Conservation (phyloP, 371 early-diverging fungal genomes). For the Saksenaea vasiformis region DNA sequence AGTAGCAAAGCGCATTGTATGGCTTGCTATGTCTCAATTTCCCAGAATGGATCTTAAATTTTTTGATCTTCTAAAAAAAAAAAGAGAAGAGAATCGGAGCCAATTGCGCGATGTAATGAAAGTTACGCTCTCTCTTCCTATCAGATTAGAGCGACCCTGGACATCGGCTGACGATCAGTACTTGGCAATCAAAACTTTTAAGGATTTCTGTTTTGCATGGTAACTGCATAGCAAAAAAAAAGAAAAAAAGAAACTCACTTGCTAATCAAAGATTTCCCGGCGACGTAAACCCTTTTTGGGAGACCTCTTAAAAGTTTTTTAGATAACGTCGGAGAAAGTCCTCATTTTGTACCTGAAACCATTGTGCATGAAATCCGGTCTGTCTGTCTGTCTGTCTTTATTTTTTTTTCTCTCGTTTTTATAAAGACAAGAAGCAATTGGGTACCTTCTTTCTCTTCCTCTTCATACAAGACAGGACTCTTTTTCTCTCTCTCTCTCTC, state of each 20-base stretch:
- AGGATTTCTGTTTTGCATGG: conserved; percentile 1
- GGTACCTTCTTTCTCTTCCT: neutral
- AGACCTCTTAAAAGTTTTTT: neutral
- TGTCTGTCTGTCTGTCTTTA: too few relatives aligned
- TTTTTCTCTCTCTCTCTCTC: too few relatives aligned
- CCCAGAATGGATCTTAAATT: neutral
- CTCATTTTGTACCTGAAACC: neutral
- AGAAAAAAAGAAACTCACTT: too few relatives aligned
- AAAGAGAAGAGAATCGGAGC: too few relatives aligned
- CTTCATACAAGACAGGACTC: neutral
- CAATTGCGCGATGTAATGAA: too few relatives aligned
- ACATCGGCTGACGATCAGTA: neutral
- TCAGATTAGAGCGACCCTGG: too few relatives aligned
- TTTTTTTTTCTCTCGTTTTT: neutral
- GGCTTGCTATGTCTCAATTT: neutral
- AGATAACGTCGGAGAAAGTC: neutral
- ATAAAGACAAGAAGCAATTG: neutral
- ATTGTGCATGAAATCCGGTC: neutral
- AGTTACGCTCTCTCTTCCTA: too few relatives aligned
- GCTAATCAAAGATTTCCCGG: conserved; percentile 1
- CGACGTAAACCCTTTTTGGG: neutral
- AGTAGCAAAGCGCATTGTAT: neutral
- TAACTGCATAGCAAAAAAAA: neutral
- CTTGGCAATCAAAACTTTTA: neutral
- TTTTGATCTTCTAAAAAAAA: too few relatives aligned